Percentiles rank a stretch among this genome's conserved stretches.
Evolutionary conservation across 352 stramenopile genomes (phyloP).

Genomic region (Phytophthora tentaculata): DNA sequence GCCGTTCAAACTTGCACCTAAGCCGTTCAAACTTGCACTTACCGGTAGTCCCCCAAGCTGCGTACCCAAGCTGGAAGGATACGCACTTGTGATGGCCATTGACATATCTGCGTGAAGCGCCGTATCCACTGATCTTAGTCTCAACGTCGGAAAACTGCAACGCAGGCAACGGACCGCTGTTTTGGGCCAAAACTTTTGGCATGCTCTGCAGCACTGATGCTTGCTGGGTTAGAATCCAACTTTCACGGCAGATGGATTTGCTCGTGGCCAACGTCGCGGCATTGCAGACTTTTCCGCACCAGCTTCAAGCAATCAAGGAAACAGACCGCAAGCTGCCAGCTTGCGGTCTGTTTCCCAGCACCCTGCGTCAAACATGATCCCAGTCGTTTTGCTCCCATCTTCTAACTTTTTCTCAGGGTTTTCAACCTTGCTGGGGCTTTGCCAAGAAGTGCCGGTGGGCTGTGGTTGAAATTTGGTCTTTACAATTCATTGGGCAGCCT

Average conservation of each 20-base stretch:
- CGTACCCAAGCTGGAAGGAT: constrained; percentile 4
- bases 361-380: constrained; percentile 2
- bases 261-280: constrained; percentile 10
- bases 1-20: not conserved
- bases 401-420: constrained; percentile 16
- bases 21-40: not conserved
- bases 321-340: too few species aligned
- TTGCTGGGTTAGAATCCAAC: constrained; percentile 1
- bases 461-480: constrained; percentile 25
- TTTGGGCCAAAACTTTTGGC: not conserved
- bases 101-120: not conserved
- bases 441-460: not conserved
- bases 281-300: not conserved
- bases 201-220: not conserved
- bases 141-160: constrained; percentile 21
- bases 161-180: not conserved
- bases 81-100: not conserved
- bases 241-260: constrained; percentile 12
- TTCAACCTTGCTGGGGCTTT: constrained; percentile 10
- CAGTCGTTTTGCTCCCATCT: constrained; percentile 22
- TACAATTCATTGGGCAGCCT: constrained; percentile 14
- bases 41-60: not conserved
- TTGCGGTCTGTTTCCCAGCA: constrained; percentile 2
- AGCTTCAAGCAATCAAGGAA: too few species aligned
- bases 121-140: constrained; percentile 25